Conservation (phyloP, 2,329 filamentous ascomycete species). For the Colletotrichum spaethianum region DNA sequence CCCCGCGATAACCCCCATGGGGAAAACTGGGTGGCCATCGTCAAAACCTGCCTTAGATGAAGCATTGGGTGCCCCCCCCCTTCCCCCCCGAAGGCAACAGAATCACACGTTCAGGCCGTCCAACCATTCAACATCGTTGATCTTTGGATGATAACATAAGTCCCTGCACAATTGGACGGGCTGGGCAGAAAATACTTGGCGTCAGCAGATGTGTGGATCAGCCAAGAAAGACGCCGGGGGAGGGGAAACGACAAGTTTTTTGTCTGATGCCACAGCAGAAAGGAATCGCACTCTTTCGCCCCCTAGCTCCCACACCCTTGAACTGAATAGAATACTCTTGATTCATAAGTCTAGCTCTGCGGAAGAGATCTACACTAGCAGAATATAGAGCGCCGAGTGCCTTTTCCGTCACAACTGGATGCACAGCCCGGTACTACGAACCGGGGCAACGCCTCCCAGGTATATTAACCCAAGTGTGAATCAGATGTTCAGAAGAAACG, state of each 20-base stretch:
- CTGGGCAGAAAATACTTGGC: slow-evolving; percentile 37
- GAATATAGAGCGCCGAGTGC: slow-evolving; percentile 18
- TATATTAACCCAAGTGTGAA: neutral
- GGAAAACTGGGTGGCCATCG: slow-evolving; percentile 31
- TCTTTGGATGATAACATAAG: neutral
- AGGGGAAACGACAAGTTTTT: neutral
- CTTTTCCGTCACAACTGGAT: slow-evolving; percentile 11
- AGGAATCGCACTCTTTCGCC: neutral
- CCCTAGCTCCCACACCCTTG: neutral
- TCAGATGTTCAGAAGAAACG: neutral
- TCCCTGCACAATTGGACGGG: slow-evolving; percentile 26
- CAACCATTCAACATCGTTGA: neutral
- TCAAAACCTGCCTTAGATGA: slow-evolving; percentile 31
- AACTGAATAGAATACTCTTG: neutral
- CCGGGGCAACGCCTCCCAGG: neutral
- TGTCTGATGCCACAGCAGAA: neutral
- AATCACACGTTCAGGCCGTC: neutral
- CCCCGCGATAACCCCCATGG: slow-evolving; percentile 40
- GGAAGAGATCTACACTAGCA: neutral
- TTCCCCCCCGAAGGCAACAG: neutral
- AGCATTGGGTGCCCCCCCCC: neutral
- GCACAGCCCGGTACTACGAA: slow-evolving; percentile 16
- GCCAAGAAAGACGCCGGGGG: slow-evolving; percentile 30
- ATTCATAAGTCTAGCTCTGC: neutral
- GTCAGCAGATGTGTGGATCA: slow-evolving; percentile 42